Base-by-base conservation (phyloP, 2,329 filamentous ascomycete genomes). In the Penicillium sp. region DNA sequence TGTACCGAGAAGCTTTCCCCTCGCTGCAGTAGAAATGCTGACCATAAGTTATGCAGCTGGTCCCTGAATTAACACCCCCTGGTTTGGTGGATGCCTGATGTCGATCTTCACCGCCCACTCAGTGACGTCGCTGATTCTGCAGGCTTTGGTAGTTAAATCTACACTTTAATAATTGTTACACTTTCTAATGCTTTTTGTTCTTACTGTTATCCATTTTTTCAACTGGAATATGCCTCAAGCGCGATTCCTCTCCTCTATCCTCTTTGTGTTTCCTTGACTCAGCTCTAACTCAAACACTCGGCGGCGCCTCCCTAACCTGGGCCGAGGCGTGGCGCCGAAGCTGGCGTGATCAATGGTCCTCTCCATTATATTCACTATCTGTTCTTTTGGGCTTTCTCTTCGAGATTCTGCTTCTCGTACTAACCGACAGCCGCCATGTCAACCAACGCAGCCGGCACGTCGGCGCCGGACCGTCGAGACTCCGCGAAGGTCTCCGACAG, bases 281-380 rank as follows among this genome's bases (percentile, higher is more conserved):
- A 63, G 61, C 58, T 49, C 61, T 57, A 67, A 60, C 64, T 66
- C 64, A 57, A 64, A 62, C 63, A 65, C 67, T 65, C 65, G 65
- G 65, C 62, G 61, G 62, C 60, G 52, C 56, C 53, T 66, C 59
- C 56, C 59, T 64, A 57, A 65, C 57, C 49, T 63, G 62, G 62
- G 59, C 65, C 55, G 58, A 60, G 55, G 52, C 49, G 58, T 54
- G 53, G 63, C 59, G 54, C 55, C 51, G 31, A 37, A 55, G 22
- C 22, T 57, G 42, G 24, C 47, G 31, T 55, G 43, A 44, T 55
- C 53, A 54, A 63, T 60, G 60, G 58, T 56, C 49, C 19, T 43
- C 53, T 57, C 50, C 24, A 48, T 53, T 6, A 21, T 53, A 22
- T 49, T 49, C 37, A 50, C 46, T 45, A 26, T 56, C 37, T 27